Evolutionary conservation across 352 stramenopile species (phyloP).

Genomic region (Pythium folliculosum): DNA sequence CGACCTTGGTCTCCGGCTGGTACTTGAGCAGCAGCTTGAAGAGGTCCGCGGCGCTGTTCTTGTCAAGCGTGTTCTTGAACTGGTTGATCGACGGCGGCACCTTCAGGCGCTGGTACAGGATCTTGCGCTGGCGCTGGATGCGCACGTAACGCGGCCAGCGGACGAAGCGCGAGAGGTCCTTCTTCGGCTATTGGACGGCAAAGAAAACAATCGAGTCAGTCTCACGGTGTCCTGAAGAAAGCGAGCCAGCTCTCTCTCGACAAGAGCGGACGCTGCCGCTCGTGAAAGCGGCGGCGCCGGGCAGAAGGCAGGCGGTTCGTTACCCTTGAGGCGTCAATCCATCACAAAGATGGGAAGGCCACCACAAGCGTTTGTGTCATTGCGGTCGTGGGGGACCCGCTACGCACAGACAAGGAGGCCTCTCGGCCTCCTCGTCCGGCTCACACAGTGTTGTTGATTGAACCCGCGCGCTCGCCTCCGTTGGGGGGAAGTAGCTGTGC

Average conservation of each 20-base stretch:
- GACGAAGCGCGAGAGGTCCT: conserved; percentile 98
- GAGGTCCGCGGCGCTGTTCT: conserved; percentile 97
- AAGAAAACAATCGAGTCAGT: neutral
- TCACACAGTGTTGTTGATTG: conserved; percentile 29
- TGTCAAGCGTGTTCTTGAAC: conserved; percentile 98
- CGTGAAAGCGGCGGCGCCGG: too few relatives aligned
- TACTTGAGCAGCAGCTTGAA: conserved; percentile 99
- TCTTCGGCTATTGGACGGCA: conserved; percentile 86
- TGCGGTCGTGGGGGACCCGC: conserved; percentile 89
- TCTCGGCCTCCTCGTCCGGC: conserved; percentile 10
- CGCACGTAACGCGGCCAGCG: conserved; percentile 99
- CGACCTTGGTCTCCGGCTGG: conserved; percentile 97
- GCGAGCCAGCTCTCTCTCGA: neutral
- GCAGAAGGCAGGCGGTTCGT: conserved; percentile 38
- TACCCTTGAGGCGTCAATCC: conserved; percentile 75
- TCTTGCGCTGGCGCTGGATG: conserved; percentile 98
- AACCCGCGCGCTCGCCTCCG: conserved; percentile 15
- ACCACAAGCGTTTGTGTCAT: conserved; percentile 92
- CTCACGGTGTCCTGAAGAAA: neutral
- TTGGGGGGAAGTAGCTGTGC: neutral
- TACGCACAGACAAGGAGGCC: conserved; percentile 44
- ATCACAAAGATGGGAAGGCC: conserved; percentile 42
- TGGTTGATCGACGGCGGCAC: conserved; percentile 99
- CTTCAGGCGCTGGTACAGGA: conserved; percentile 99
- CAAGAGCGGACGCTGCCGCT: neutral